These are phyloP conservation scores for Cercospora nicotianae DNA, from an alignment of 2,329 filamentous ascomycete genomes.

Conservation along the genomic window DNA sequence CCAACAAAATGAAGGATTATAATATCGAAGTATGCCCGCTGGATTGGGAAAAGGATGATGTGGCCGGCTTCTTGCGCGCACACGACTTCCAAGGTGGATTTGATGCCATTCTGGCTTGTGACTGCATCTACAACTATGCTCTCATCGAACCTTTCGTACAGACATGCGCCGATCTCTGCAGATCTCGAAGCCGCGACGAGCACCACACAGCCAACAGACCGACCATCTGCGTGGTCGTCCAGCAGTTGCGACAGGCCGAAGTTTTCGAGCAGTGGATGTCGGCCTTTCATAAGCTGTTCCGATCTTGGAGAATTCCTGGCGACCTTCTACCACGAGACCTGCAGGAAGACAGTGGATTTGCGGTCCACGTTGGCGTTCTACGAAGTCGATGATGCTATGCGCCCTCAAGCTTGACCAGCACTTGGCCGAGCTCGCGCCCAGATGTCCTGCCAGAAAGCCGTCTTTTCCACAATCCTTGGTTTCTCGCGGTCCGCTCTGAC, in stretches of 20 bases:
- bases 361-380: constrained; percentile 75
- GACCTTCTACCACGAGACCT: constrained; percentile 60
- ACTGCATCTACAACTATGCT: constrained; percentile 93
- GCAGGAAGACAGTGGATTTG: constrained; percentile 69
- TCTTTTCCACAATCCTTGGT: background rate
- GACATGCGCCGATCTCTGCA: constrained; percentile 77
- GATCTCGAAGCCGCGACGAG: constrained; percentile 37
- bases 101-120: constrained; percentile 72
- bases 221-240: constrained; percentile 77
- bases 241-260: constrained; percentile 81
- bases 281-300: constrained; percentile 66
- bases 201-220: constrained; percentile 40
- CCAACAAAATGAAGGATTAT: constrained; percentile 6
- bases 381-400: background rate
- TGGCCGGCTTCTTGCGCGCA: constrained; percentile 50
- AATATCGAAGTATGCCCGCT: constrained; percentile 45
- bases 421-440: background rate
- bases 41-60: constrained; percentile 75
- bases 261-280: constrained; percentile 82
- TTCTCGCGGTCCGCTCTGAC: background rate
- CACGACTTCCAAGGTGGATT: constrained; percentile 45
- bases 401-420: background rate
- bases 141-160: constrained; percentile 74
- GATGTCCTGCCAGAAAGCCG: background rate
- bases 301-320: constrained; percentile 74